phyloP scores from a whole-genome alignment of 1,284 basidiomycete genomes.

The Sutorius eximius region DNA sequence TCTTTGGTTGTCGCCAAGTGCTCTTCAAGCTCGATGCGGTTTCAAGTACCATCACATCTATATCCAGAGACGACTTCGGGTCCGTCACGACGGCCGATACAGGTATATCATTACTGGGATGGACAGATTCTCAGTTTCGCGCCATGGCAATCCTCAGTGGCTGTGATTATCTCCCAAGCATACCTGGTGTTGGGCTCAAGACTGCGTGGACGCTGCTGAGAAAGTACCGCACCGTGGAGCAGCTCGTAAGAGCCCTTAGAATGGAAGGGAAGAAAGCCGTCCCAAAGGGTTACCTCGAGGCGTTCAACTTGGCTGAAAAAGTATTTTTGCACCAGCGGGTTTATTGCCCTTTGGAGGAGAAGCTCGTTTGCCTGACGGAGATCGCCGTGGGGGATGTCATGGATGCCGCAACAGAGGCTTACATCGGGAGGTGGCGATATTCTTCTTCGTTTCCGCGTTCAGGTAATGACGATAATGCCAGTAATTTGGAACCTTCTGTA shows the following conservation, averaged over 20 bases:
- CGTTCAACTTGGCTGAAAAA: slow-evolving; percentile 81
- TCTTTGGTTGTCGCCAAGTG: slow-evolving; percentile 90
- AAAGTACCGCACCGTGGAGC: slow-evolving; percentile 86
- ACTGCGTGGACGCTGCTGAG: slow-evolving; percentile 86
- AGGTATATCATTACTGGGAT: slow-evolving; percentile 80
- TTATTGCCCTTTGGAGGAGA: slow-evolving; percentile 72
- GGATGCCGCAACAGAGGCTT: slow-evolving; percentile 64
- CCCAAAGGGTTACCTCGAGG: slow-evolving; percentile 72
- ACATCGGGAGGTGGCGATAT: slow-evolving; percentile 67
- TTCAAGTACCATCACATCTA: slow-evolving; percentile 74
- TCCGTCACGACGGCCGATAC: slow-evolving; percentile 54
- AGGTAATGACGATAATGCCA: slow-evolving; percentile 32
- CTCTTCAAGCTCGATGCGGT: slow-evolving; percentile 83
- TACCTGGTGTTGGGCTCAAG: slow-evolving; percentile 92
- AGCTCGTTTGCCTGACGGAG: slow-evolving; percentile 69
- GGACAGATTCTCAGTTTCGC: slow-evolving; percentile 89
- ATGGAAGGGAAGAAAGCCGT: slow-evolving; percentile 87
- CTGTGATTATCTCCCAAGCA: slow-evolving; percentile 95
- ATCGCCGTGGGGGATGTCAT: slow-evolving; percentile 51
- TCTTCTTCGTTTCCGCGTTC: slow-evolving; percentile 1
- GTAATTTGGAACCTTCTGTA: slow-evolving; percentile 56
- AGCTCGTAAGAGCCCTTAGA: slow-evolving; percentile 76
- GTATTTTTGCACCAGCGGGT: slow-evolving; percentile 96
- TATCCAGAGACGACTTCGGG: slow-evolving; percentile 79
- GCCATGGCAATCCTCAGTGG: slow-evolving; percentile 97